Evolutionary conservation across 192 early-diverging fungal species (phyloP).

Genomic region (Umbelopsis isabellina): DNA sequence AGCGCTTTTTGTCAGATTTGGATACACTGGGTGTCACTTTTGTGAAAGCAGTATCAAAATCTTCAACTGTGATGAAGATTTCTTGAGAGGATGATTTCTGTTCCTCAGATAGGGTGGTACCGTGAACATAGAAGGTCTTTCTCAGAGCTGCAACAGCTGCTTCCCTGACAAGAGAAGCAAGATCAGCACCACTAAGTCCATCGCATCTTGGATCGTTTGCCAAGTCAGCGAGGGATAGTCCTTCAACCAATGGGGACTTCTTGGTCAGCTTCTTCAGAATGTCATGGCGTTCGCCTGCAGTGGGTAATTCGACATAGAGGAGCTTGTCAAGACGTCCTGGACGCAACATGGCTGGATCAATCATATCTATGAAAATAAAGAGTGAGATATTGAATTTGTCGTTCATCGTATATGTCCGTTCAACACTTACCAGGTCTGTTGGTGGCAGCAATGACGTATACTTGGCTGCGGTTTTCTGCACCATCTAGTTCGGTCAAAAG

Average conservation of each 20-base stretch:
- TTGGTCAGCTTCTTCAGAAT: conserved; percentile 83
- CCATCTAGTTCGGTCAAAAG: conserved; percentile 97
- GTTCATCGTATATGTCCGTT: not conserved
- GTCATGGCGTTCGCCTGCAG: conserved; percentile 73
- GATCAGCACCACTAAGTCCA: conserved; percentile 77
- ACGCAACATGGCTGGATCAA: conserved; percentile 97
- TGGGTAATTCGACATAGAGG: conserved; percentile 97
- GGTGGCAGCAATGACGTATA: conserved; percentile 97
- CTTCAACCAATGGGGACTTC: conserved; percentile 72
- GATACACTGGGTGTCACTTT: conserved; percentile 85
- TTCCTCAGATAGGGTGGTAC: conserved; percentile 31
- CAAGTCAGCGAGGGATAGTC: conserved; percentile 60
- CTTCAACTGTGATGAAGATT: conserved; percentile 56
- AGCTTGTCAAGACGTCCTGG: conserved; percentile 95
- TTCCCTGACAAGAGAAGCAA: conserved; percentile 76
- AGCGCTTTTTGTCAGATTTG: conserved; percentile 49
- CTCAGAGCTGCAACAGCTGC: conserved; percentile 85
- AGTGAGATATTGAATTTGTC: not conserved
- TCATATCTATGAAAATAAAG: conserved; percentile 41
- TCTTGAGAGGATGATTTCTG: conserved; percentile 25
- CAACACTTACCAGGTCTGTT: conserved; percentile 75
- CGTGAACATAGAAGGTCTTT: conserved; percentile 52
- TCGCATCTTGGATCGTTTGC: conserved; percentile 69
- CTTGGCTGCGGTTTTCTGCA: conserved; percentile 82
- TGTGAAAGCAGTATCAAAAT: conserved; percentile 84